Evolutionary conservation across 306 rosid genomes (phyloP).

Genomic region (Crotalaria pallida): DNA sequence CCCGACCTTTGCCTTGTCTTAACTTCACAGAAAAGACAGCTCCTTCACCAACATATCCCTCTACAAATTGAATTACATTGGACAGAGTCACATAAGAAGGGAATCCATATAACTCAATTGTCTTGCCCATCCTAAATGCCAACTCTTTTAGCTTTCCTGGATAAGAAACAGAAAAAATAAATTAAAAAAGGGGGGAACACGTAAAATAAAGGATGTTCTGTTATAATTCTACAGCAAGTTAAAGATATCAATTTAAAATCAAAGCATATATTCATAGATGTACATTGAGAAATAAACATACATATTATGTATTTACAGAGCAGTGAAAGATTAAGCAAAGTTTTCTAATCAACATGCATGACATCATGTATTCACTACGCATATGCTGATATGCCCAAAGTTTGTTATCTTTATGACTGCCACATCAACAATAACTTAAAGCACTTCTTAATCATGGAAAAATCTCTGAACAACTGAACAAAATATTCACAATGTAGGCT

Average conservation of each 20-base stretch:
- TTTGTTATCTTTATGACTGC: neutral
- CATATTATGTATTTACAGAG: neutral
- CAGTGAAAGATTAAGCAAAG: neutral
- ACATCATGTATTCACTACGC: neutral
- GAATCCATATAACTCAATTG: constrained; percentile 65
- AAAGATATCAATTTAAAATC: neutral
- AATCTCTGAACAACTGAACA: neutral
- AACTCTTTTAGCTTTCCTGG: constrained; percentile 18
- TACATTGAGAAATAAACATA: neutral
- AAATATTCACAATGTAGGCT: neutral
- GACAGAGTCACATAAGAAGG: constrained; percentile 22
- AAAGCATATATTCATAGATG: neutral
- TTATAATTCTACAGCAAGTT: neutral
- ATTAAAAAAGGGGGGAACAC: neutral
- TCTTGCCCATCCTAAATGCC: constrained; percentile 48
- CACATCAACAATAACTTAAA: neutral
- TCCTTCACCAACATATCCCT: constrained; percentile 46
- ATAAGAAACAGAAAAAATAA: neutral
- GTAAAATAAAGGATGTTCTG: neutral
- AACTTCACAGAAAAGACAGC: constrained; percentile 49
- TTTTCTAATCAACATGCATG: neutral
- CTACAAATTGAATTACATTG: constrained; percentile 37
- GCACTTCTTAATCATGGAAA: neutral
- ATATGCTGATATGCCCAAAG: neutral
- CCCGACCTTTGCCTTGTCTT: constrained; percentile 28